phyloP scores from a whole-genome alignment of 1,139 yeast species.

The Scheffersomyces insectosa region DNA sequence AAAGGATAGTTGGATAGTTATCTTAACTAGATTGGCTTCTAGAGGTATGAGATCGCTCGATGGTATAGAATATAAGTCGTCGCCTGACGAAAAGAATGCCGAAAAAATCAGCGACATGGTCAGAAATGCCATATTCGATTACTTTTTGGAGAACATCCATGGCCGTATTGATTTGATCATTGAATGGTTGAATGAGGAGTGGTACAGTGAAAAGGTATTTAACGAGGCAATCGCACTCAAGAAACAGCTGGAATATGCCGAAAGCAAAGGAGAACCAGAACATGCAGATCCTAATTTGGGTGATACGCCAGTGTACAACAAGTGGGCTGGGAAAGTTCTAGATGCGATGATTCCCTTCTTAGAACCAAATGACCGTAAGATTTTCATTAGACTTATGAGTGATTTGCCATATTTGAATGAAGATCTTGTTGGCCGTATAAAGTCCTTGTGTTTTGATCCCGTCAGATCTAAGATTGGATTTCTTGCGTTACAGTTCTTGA shows the following conservation, averaged over 20 bases:
- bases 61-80: conserved; percentile 13
- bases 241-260: background rate
- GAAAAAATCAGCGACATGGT: conserved; percentile 58
- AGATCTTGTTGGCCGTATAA: conserved; percentile 61
- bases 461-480: conserved; percentile 78
- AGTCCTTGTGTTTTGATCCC: conserved; percentile 84
- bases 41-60: conserved; percentile 59
- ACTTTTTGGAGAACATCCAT: conserved; percentile 74
- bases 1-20: conserved; percentile 71
- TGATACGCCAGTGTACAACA: conserved; percentile 52
- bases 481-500: conserved; percentile 74
- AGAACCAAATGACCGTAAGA: conserved; percentile 75
- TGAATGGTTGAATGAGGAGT: conserved; percentile 95
- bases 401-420: conserved; percentile 79
- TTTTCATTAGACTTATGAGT: conserved; percentile 77
- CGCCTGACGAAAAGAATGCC: conserved; percentile 18
- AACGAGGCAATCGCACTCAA: conserved; percentile 27
- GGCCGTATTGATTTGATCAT: conserved; percentile 74
- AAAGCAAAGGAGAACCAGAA: conserved; percentile 13
- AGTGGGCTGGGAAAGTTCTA: conserved; percentile 71
- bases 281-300: conserved; percentile 16
- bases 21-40: conserved; percentile 78
- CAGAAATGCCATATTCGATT: conserved; percentile 69
- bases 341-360: conserved; percentile 83
- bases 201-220: conserved; percentile 70